Evolutionary conservation across 2,329 filamentous ascomycete species (phyloP), one percentile per base, ranked within the genome.

Genomic region (Aspergillus vadensis): DNA sequence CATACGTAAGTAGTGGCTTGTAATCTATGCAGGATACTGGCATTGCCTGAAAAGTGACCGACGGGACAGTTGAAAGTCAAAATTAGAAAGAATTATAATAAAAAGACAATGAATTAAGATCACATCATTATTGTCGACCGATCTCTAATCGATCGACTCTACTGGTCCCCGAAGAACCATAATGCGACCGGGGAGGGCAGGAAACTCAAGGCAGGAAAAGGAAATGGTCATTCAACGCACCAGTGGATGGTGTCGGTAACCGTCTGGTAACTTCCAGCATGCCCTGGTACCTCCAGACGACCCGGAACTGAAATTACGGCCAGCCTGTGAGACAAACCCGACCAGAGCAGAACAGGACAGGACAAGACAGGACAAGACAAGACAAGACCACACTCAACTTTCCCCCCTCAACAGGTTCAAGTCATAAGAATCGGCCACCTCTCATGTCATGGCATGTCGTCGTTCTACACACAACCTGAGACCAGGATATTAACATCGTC

Each of bases 271-370:
- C 23, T 27, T 27, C 44, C 44, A 25, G 21, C 44, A 36, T 36
- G 41, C 41, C 41, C 19, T 44, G 41, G 41, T 44, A 44, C 23
- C 23, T 23, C 47, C 27, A 30, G 23, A 50, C 47, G 14, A 30
- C 47, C 47, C 23, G 47, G 25, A 50, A 50, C 25, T 50, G n/a
- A 50, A 50, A 50, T 50, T 50, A 50, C 47, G 25, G 47, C 27
- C 25, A 36, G n/a, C 25, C 25, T 50, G 47, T 27, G 47, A 50
- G 47, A 17, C 23, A 50, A 27, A 12, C 23, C n/a, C n/a, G 14
- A 27, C 44, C 23, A 17, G 32, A 27, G 25, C 25, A n/a, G 15
- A 23, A 30, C 12, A 49, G 39, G 10, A 25, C 17, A 47, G 19
- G 12, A 25, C 43, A 47, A 10, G 4, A 47, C 43, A 23, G 3